Percentiles rank a stretch among this genome's conserved stretches.
These are phyloP conservation scores for Beauveria varroae DNA, from an alignment of 2,329 filamentous ascomycete genomes.

Conservation along the genomic window DNA sequence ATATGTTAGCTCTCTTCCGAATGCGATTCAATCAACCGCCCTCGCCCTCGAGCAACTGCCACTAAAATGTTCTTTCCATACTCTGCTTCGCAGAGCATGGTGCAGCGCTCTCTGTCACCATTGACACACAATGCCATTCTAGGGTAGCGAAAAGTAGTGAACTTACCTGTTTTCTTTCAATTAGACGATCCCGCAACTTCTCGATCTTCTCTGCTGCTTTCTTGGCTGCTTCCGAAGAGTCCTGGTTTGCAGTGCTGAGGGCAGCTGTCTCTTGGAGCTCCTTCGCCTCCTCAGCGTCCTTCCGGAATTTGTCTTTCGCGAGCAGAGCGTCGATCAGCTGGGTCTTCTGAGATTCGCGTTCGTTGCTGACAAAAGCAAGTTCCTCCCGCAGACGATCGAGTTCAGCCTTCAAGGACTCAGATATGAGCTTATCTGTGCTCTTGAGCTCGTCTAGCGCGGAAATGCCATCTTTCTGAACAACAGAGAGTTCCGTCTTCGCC, in stretches of 20 bases:
- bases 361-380: conserved; percentile 38
- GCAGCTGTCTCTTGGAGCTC: conserved; percentile 32
- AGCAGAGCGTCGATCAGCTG: conserved; percentile 54
- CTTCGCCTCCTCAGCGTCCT: conserved; percentile 41
- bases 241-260: conserved; percentile 27
- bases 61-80: background rate
- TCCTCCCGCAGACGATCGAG: conserved; percentile 48
- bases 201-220: conserved; percentile 47
- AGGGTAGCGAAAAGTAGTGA: background rate
- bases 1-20: background rate
- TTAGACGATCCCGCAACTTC: conserved; percentile 47
- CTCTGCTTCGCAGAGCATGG: background rate
- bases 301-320: conserved; percentile 52
- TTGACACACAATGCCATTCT: background rate
- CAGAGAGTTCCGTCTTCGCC: conserved; percentile 45
- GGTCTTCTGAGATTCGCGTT: conserved; percentile 49
- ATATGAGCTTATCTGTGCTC: conserved; percentile 50
- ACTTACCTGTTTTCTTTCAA: conserved; percentile 54
- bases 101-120: no score
- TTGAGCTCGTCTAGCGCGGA: conserved; percentile 52
- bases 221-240: conserved; percentile 27
- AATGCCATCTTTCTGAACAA: conserved; percentile 45
- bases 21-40: no score
- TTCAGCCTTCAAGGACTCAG: conserved; percentile 50
- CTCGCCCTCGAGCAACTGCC: background rate